These are phyloP conservation scores for Podaxis pistillaris DNA, from an alignment of 768 basidiomycete genomes.

Conservation along the genomic window DNA sequence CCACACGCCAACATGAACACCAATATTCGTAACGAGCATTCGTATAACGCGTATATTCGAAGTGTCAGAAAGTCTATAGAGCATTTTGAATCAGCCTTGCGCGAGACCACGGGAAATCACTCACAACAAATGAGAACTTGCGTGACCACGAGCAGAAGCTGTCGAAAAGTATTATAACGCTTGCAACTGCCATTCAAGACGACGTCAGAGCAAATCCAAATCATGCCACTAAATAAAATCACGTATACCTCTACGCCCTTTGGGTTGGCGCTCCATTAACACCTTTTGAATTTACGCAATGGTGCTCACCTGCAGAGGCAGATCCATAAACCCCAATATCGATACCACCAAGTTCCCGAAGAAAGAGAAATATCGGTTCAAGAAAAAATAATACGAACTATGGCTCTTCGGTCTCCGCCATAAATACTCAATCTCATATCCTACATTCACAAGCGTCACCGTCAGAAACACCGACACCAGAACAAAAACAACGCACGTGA, in stretches of 20 bases:
- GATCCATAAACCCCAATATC: constrained; percentile 26
- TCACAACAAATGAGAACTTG: constrained; percentile 47
- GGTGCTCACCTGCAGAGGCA: constrained; percentile 17
- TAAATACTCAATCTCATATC: constrained; percentile 38
- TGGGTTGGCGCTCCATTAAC: too few species aligned
- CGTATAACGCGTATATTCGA: constrained; percentile 51
- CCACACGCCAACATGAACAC: constrained; percentile 32
- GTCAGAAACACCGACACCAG: not conserved
- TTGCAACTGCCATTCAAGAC: constrained; percentile 32
- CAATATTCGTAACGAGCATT: constrained; percentile 36
- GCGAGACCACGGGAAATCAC: constrained; percentile 17
- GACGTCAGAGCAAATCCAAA: not conserved
- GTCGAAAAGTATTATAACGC: constrained; percentile 36
- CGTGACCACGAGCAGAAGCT: constrained; percentile 38
- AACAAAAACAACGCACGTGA: not conserved
- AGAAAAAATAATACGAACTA: constrained; percentile 44
- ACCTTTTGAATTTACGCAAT: not conserved
- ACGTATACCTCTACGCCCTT: constrained; percentile 1
- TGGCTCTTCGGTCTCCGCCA: constrained; percentile 41
- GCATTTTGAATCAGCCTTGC: not conserved
- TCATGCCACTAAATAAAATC: not conserved
- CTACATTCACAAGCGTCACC: constrained; percentile 19
- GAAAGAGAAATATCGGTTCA: constrained; percentile 49
- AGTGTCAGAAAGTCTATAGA: constrained; percentile 40
- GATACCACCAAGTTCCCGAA: constrained; percentile 35